Evolutionary conservation across 805 yeast genomes (phyloP), one percentile per base, ranked within the genome.

Genomic region (Lipomyces spencermartinsiae): DNA sequence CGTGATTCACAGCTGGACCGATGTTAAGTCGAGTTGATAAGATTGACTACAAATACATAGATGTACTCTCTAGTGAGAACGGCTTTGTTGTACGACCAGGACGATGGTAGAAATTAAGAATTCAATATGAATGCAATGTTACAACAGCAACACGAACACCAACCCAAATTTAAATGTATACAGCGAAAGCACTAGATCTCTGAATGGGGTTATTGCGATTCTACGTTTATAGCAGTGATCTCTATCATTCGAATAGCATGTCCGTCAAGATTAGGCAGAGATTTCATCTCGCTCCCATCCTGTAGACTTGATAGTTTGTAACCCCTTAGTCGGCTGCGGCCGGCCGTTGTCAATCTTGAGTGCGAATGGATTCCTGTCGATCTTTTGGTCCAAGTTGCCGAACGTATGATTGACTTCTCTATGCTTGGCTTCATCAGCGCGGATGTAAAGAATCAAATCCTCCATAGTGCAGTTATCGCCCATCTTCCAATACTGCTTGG

Each of bases 401-500:
- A 89, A 83, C 0, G 93, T 89, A 74, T 89, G 93, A 78, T 89
- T 89, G 35, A 89, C 93, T 74, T 89, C 93, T 77, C 93, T 83
- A 75, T 89, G 93, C 76, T 89, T 89, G 54, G 92, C 89, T 77
- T 89, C 93, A 74, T 89, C 93, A 1, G 93, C 93, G 70, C 93
- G 83, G 31, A 89, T 81, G 72, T 87, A 83, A 67, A 83, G 81
- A 59, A 89, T 80, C 75, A 89, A 81, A 70, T 89, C 92, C 67
- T 81, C 80, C 78, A 89, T 84, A 1, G 86, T 79, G 34, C 89
- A 81, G 31, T 85, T 74, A 37, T 83, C 83, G 55, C 74, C 73
- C 80, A 89, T 80, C 22, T 84, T 82, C 91, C 92, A 89, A 78
- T 89, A 89, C 66, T 83, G 81, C 73, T 81, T 79, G 7, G 93